Evolutionary conservation across 768 basidiomycete genomes (phyloP), one percentile per base, ranked within the genome.

Genomic region (Stropharia rugosoannulata): DNA sequence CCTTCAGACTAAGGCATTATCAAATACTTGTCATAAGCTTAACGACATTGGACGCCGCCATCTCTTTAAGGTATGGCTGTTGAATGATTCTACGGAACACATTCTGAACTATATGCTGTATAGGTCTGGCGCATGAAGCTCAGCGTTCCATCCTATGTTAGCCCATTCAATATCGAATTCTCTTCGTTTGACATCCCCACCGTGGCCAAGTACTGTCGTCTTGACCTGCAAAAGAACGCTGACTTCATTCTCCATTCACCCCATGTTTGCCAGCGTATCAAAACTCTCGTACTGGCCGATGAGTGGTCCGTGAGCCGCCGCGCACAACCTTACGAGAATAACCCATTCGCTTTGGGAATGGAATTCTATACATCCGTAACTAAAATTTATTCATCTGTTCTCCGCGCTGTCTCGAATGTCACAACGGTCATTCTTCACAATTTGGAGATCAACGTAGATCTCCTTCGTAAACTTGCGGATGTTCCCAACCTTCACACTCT

Each of bases 251-350:
- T 60, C 22, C 27, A 50, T 8, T 55, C 52, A 12, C 60, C 63
- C 4, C 59, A 57, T 38, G 45, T 66, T 48, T 54, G 40, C 27
- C 51, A 36, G 4, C 63, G 56, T 37, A 56, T 66, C 44, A 61
- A 62, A 19, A 54, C 43, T 38, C 57, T 66, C 9, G 56, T 60
- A 2, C 29, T 66, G 11, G 54, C 57, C 6, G 65, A 66, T 54
- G 65, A 66, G 50, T 66, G 65, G 65, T 62, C 59, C 56, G 59
- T 62, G 9, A 60, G 51, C 47, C 61, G 63, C 18, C 56, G 63
- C 13, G 61, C 58, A 1, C 61, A 59, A 25, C 53, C 61, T 1
- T 45, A 66, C 45, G 59, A 61, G 16, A 62, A 62, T 44, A 66
- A 66, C 22, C 65, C 65, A 9, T 66, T 62, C 43, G 27, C 50